Base-by-base conservation (phyloP, 2,329 filamentous ascomycete genomes). In the Aspergillus puulaauensis region DNA sequence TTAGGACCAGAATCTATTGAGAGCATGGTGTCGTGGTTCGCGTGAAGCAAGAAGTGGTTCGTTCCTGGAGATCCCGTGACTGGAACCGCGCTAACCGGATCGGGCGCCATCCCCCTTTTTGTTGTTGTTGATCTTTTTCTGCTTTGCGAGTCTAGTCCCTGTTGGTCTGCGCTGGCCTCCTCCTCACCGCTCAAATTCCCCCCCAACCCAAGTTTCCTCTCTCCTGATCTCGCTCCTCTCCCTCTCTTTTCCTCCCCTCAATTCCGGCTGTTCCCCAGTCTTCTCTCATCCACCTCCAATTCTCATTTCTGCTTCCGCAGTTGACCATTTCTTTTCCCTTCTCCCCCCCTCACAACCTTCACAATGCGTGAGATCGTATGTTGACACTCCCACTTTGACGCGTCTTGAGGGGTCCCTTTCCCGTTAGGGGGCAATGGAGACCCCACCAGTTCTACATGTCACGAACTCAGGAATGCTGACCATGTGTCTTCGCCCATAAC, bases 311-410 rank as follows among this genome's bases (percentile, higher is more conserved):
- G 21, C 60, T 52, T 57, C 63, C 53, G 62, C 56, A 61, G 61
- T 47, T 50, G 44, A 54, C 44, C 58, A 33, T 54, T 64, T 60
- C 59, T 51, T 48, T 39, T 55, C 54, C 59, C 41, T 60, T 54
- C 57, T 56, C 37, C 27, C 54, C 52, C 21, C 52, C 56, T 51
- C 58, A 46, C 62, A 46, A 61, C 64, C 69, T 70, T 71, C 84
- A 88, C 80, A 67, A 89, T 89, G 86, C 86, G 86, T 86, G 86
- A 89, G 82, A 89, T 89, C 75, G 86, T 89, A 81, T 79, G 86
- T 86, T 68, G 44, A 57, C 35, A 54, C 50, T 37, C 44, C 49
- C 41, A 35, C 47, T 51, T 60, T 60, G 66, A 76, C 74, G 73
- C 75, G 75, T 77, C 68, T 67, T 60, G 66, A 55, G 51, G 48